Percentiles rank a stretch among this genome's conserved stretches.
Conservation (phyloP, 441 rosid genomes). For the Erodium texanum region DNA sequence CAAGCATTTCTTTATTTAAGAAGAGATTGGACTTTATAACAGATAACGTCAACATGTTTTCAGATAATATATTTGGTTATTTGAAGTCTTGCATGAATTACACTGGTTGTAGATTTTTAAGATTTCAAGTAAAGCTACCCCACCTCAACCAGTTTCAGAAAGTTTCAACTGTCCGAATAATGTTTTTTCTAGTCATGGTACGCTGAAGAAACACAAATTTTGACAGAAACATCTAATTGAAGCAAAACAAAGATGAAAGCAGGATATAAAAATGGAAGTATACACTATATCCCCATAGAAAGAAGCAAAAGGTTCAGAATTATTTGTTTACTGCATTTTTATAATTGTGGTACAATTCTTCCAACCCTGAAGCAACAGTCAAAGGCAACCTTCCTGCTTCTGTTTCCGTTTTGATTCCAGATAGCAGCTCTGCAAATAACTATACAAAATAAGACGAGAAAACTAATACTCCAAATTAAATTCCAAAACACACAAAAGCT, state of each 20-base stretch:
- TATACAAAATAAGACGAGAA: constrained; percentile 17
- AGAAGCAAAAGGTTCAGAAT: constrained; percentile 27
- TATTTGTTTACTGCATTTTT: constrained; percentile 70
- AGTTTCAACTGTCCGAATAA: neutral
- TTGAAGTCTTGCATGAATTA: neutral
- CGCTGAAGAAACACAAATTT: constrained; percentile 15
- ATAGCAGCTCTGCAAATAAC: constrained; percentile 57
- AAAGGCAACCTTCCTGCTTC: constrained; percentile 70
- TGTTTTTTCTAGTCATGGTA: constrained; percentile 19
- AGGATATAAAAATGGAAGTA: constrained; percentile 31
- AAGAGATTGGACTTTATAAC: neutral
- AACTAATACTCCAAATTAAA: constrained; percentile 6
- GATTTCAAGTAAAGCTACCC: neutral
- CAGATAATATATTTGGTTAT: neutral
- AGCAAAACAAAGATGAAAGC: constrained; percentile 8
- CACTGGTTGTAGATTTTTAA: neutral
- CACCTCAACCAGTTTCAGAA: neutral
- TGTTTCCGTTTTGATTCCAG: constrained; percentile 61
- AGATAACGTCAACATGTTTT: neutral
- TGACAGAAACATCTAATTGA: neutral
- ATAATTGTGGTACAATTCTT: constrained; percentile 74
- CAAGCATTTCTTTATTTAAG: neutral
- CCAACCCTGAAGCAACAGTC: constrained; percentile 73
- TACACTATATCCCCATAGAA: neutral
- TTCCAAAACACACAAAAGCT: neutral